Evolutionary conservation across 495 filamentous ascomycete genomes (phyloP).

Genomic region (Thozetella sp.): DNA sequence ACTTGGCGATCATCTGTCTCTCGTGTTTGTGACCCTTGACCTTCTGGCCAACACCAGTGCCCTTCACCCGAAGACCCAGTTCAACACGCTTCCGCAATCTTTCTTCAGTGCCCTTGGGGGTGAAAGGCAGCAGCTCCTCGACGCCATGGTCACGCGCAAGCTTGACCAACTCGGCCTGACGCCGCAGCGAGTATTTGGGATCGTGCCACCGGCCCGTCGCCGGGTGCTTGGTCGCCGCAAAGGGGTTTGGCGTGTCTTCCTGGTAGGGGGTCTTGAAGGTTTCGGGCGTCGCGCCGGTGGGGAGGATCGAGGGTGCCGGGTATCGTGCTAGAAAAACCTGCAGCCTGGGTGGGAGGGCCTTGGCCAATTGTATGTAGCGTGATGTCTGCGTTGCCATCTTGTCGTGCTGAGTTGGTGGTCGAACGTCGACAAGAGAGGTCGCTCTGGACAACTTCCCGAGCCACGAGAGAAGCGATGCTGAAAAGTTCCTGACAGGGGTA

Average conservation of each 20-base stretch:
- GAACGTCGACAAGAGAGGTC: slow-evolving; percentile 1
- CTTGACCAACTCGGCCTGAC: slow-evolving; percentile 92
- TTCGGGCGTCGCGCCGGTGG: slow-evolving; percentile 38
- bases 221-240: slow-evolving; percentile 70
- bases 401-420: background rate
- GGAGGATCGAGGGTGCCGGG: slow-evolving; percentile 65
- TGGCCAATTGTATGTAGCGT: slow-evolving; percentile 61
- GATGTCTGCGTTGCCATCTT: slow-evolving; percentile 28
- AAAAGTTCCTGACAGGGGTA: slow-evolving; percentile 1
- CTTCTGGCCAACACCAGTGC: slow-evolving; percentile 87
- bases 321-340: slow-evolving; percentile 87
- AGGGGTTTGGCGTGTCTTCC: slow-evolving; percentile 65
- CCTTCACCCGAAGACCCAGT: slow-evolving; percentile 78
- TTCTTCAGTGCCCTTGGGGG: slow-evolving; percentile 73
- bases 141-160: slow-evolving; percentile 79
- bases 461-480: too few relatives aligned
- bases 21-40: slow-evolving; percentile 96
- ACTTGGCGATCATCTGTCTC: slow-evolving; percentile 77
- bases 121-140: slow-evolving; percentile 79
- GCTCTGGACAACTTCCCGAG: background rate
- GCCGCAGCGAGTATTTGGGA: slow-evolving; percentile 77
- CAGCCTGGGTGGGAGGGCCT: slow-evolving; percentile 71
- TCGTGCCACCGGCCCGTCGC: slow-evolving; percentile 76
- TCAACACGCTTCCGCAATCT: slow-evolving; percentile 67
- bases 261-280: slow-evolving; percentile 44